These are phyloP conservation scores for Collybia sordida DNA, from an alignment of 768 basidiomycete genomes.

Conservation along the genomic window DNA sequence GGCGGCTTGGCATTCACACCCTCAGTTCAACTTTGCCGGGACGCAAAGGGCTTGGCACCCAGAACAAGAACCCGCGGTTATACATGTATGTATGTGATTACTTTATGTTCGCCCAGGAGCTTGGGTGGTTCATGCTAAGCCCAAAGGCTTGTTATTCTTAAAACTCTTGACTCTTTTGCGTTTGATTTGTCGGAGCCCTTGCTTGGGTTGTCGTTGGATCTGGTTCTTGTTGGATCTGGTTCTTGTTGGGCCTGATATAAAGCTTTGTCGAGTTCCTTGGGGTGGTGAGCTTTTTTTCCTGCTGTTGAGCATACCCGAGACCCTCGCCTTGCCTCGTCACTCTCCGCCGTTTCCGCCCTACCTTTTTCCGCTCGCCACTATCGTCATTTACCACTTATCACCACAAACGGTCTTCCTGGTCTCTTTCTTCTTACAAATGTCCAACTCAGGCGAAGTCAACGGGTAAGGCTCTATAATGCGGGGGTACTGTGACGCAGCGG, in stretches of 20 bases:
- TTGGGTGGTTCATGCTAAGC: constrained; percentile 8
- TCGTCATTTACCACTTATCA: background rate
- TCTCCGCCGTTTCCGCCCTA: no score
- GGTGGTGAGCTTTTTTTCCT: no score
- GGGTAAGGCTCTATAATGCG: background rate
- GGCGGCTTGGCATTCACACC: background rate
- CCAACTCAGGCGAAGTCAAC: background rate
- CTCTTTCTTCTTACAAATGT: background rate
- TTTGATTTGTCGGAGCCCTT: no score
- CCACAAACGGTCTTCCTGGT: background rate
- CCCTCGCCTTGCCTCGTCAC: no score
- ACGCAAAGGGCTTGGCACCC: constrained; percentile 16
- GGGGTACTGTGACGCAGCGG: background rate
- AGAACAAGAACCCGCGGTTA: no score
- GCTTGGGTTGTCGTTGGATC: no score
- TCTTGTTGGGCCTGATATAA: no score
- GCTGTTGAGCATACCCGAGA: background rate
- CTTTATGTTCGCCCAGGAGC: constrained; percentile 18
- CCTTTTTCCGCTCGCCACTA: background rate
- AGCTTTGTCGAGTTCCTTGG: no score
- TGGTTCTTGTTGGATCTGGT: no score
- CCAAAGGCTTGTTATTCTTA: background rate
- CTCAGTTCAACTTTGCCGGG: background rate
- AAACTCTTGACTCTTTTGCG: no score
- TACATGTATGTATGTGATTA: no score